Evolutionary conservation across 768 basidiomycete genomes (phyloP).

Genomic region (Macrolepiota albuminosa): DNA sequence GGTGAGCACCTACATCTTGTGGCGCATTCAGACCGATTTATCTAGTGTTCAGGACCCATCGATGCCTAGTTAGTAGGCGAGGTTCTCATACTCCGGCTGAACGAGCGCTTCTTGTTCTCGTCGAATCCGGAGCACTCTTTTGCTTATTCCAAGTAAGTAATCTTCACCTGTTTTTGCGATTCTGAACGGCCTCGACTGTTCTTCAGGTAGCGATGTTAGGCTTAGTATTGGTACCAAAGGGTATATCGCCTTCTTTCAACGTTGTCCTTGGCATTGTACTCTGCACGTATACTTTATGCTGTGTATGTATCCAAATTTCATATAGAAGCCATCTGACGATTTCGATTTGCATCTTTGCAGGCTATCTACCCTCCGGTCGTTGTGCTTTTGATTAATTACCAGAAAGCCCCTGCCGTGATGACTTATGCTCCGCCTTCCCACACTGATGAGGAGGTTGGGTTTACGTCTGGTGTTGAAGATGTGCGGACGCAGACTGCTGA

Average conservation of each 20-base stretch:
- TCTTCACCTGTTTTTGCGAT: too few relatives aligned
- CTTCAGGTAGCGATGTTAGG: background rate
- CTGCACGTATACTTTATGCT: slow-evolving; percentile 7
- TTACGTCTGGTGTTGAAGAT: background rate
- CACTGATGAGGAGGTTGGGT: background rate
- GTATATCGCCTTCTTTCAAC: background rate
- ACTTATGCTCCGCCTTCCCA: background rate
- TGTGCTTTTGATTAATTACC: background rate
- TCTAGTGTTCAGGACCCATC: background rate
- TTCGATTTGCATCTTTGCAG: background rate
- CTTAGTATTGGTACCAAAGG: background rate
- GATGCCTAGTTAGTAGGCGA: background rate
- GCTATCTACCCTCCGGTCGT: slow-evolving; percentile 4
- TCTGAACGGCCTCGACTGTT: background rate
- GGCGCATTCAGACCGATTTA: background rate
- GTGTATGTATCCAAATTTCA: background rate
- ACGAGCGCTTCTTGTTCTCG: background rate
- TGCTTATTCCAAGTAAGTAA: background rate
- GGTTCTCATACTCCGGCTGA: background rate
- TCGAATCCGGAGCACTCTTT: background rate
- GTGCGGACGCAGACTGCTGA: too few relatives aligned
- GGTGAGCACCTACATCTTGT: background rate
- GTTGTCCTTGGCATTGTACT: background rate
- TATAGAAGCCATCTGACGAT: too few relatives aligned
- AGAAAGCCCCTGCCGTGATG: background rate